Evolutionary conservation across 495 filamentous ascomycete genomes (phyloP).

Genomic region (Pyrenula aspistea): DNA sequence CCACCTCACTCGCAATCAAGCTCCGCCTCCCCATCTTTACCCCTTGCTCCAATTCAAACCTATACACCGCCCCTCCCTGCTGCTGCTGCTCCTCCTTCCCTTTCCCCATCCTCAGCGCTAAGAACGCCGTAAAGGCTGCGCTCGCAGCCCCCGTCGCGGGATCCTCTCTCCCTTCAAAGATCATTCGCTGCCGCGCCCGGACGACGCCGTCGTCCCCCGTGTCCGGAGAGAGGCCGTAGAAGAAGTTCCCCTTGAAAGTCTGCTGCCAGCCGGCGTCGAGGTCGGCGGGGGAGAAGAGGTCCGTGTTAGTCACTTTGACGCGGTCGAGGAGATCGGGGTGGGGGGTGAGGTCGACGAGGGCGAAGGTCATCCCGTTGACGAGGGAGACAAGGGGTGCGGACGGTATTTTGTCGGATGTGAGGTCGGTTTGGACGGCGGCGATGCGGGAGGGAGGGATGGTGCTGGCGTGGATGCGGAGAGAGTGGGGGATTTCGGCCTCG

Average conservation of each 20-base stretch:
- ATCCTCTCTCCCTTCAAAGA: too few relatives aligned
- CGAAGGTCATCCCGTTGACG: conserved; percentile 58
- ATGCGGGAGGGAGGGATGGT: conserved; percentile 10
- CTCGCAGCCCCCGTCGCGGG: too few relatives aligned
- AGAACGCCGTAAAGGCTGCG: too few relatives aligned
- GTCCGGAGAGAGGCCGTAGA: too few relatives aligned
- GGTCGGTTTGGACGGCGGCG: conserved; percentile 13
- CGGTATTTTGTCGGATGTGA: conserved; percentile 7
- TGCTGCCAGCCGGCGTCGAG: conserved; percentile 47
- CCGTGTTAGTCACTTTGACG: conserved; percentile 5
- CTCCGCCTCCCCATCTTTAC: too few relatives aligned
- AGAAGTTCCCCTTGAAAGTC: conserved; percentile 34
- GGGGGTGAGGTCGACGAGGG: conserved; percentile 38
- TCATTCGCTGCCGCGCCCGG: too few relatives aligned
- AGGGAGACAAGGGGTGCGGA: conserved; percentile 43
- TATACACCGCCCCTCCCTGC: too few relatives aligned
- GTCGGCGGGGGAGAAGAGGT: conserved; percentile 6
- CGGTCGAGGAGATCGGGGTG: conserved; percentile 15
- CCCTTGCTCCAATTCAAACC: too few relatives aligned
- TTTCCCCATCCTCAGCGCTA: too few relatives aligned
- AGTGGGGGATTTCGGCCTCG: conserved; percentile 45
- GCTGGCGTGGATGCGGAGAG: conserved; percentile 42
- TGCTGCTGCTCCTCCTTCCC: too few relatives aligned
- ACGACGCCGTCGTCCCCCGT: too few relatives aligned
- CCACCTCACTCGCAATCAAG: too few relatives aligned